Base-by-base conservation (phyloP, 306 rosid species). In the Oxytropis ochrocephala region DNA sequence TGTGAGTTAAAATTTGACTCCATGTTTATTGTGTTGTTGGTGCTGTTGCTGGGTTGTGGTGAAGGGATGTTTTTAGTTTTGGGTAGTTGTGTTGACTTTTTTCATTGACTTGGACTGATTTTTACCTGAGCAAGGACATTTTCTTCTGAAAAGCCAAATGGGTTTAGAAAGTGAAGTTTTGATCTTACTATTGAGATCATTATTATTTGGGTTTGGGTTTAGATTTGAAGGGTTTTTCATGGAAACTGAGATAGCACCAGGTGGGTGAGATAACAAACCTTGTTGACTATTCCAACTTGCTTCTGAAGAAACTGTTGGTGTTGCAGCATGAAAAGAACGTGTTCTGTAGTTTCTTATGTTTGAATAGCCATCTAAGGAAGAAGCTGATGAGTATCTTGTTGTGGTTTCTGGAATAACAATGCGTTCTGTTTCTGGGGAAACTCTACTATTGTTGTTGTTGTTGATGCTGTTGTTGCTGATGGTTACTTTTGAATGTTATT, bases 261-360 rank as follows among this genome's bases (percentile, higher is more conserved):
- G 78, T 74, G 85, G 89, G 17, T 80, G 85, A 5, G 91, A 81
- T n/a, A 89, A 61, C 73, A 92, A 84, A 9, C 92, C 97, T 4
- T 84, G 75, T 58, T 85, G 91, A 72, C 97, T 88, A 33, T 91
- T 91, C 97, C 97, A 91, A 57, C 97, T 91, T 3, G 97, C 96
- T 77, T 91, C 96, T 5, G 97, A 91, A 1, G 96, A 91, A 64
- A 92, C 89, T 5, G 97, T 91, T 11, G 97, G 93, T 17, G 97
- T 91, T 0, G 89, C 84, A 0, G 89, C 74, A 7, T 80, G 86
- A 41, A 88, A 84, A 1, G 92, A 86, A 29, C 90, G 78, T 35
- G 86, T 83, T 57, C 80, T 74, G 71, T 69, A 78, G 82, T 82
- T 86, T 19, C 88, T 75, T 41, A 62, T 74, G 53, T 4, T 69